phyloP scores from a whole-genome alignment of 257 asterid genomes.

The Penstemon newberryi region DNA sequence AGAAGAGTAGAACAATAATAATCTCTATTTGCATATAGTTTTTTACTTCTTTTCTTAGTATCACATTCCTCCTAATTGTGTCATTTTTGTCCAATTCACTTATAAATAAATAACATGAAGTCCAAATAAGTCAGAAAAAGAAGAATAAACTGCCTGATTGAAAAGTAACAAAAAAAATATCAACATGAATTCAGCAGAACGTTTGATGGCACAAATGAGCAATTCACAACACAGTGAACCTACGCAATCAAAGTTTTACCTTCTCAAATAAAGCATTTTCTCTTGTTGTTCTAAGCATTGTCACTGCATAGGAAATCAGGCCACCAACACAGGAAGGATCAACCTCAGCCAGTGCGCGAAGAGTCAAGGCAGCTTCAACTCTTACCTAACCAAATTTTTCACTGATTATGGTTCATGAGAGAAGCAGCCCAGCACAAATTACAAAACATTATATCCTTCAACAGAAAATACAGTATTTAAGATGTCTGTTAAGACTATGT shows the following conservation, averaged over 20 bases:
- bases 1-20: too few species aligned
- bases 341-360: conserved; percentile 91
- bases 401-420: conserved; percentile 28
- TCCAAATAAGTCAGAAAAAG: conserved; percentile 15
- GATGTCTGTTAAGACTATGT: conserved; percentile 17
- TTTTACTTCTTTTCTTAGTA: neutral
- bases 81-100: conserved; percentile 8
- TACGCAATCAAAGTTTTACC: conserved; percentile 43
- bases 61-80: conserved; percentile 11
- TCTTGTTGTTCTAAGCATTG: conserved; percentile 85
- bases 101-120: conserved; percentile 4
- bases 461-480: conserved; percentile 25
- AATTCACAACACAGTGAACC: conserved; percentile 17
- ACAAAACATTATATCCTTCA: conserved; percentile 25
- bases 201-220: conserved; percentile 19
- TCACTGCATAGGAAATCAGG: conserved; percentile 89
- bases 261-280: conserved; percentile 82
- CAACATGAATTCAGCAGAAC: conserved; percentile 1
- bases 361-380: conserved; percentile 94
- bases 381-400: conserved; percentile 63
- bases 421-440: conserved; percentile 11
- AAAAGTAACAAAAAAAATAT: conserved; percentile 1
- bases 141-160: conserved; percentile 1
- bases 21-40: conserved; percentile 6
- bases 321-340: conserved; percentile 98